phyloP scores from a whole-genome alignment of 2,329 filamentous ascomycete genomes.

The Teratosphaeria nubilosa region DNA sequence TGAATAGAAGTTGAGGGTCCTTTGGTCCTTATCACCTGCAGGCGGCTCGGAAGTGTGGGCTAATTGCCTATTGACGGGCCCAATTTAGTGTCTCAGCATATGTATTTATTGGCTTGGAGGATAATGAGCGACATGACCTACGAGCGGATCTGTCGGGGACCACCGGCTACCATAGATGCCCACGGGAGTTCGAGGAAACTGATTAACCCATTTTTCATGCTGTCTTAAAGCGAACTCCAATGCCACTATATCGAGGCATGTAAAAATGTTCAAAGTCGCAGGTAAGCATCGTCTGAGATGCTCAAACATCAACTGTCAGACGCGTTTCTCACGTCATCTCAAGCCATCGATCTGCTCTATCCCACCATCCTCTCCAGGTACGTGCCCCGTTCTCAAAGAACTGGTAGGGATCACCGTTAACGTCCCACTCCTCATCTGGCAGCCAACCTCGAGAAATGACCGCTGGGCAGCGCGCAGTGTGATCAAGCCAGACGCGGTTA shows the following conservation, averaged over 20 bases:
- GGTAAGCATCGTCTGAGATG: neutral
- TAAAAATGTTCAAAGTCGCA: no score
- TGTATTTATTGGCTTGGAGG: no score
- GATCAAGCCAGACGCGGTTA: neutral
- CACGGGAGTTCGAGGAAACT: no score
- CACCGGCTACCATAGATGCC: neutral
- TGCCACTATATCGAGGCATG: no score
- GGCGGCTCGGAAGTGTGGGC: no score
- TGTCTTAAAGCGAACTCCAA: neutral
- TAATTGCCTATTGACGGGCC: neutral
- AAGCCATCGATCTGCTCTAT: neutral
- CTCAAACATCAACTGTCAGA: neutral
- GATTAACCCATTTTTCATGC: neutral
- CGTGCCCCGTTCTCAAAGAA: neutral
- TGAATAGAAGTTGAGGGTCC: no score
- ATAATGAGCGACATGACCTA: no score
- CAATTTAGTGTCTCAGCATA: no score
- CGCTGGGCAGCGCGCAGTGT: neutral
- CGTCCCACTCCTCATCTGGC: neutral
- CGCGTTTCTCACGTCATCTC: neutral
- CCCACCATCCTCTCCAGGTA: neutral
- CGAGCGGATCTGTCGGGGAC: no score
- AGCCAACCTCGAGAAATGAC: neutral
- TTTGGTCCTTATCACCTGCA: no score
- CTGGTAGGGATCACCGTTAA: neutral